Base-by-base conservation (phyloP, 768 basidiomycete species). In the Podaxis carcinomalis region DNA sequence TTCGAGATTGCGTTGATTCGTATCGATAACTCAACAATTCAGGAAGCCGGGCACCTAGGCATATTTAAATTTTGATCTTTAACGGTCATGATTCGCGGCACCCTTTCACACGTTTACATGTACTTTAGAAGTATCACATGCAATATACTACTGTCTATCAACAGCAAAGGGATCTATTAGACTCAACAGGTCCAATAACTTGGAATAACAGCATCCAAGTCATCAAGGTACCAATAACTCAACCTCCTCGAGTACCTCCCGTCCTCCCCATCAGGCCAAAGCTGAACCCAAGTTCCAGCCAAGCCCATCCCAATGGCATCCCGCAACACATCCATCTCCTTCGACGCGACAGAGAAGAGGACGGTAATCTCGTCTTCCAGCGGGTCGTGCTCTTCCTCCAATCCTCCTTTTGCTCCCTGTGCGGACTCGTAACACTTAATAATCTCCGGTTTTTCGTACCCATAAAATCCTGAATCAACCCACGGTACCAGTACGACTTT, bases 1-100 rank as follows among this genome's bases (percentile, higher is more conserved):
- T 4, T 72, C 70, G 9, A 35, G 59, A n/a, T 35, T 60, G 52
- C 7, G 50, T n/a, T 52, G 46, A 57, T 19, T 13, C 7, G 32
- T 6, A 32, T 9, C 32, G 32, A 32, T 32, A 32, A 9, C 32
- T 32, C 32, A 32, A 32, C 2, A 32, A 7, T 32, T 32, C 32
- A 32, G 32, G 7, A 32, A 32, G 32, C 32, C 32, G 2, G 32
- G 7, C 9, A 32, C 9, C 32, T 32, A 7, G 32, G 32, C 32
- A 32, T 32, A 9, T 32, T 32, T 32, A 32, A 32, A 32, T 32
- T 32, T 9, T 0, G 9, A 7, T 9, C 1, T 32, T 32, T 7
- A 32, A 32, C 7, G 32, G 7, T 32, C 32, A 32, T 32, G 7
- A 9, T 32, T 9, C 9, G 32, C 32, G 7, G 32, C 32, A 32